Evolutionary conservation across 768 basidiomycete genomes (phyloP).

Genomic region (Fistulinella prunicolor): DNA sequence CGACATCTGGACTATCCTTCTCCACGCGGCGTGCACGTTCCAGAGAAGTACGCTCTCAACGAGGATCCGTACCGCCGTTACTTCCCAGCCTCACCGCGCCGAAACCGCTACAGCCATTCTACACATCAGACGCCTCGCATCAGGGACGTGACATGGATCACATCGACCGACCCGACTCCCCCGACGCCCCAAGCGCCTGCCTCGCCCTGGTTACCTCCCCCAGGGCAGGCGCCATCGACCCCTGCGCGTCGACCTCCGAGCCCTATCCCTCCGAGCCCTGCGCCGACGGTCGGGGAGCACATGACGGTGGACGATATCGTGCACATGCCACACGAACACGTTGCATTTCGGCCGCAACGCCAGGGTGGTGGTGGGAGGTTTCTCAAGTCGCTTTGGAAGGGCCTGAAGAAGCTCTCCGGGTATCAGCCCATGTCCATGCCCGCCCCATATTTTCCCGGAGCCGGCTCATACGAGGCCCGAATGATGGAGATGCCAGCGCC

Average conservation of each 20-base stretch:
- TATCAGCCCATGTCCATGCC: constrained; percentile 3
- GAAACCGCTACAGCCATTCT: constrained; percentile 23
- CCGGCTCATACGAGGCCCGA: neutral
- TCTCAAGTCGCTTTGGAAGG: constrained; percentile 31
- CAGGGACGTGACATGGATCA: constrained; percentile 25
- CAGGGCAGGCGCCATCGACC: constrained; percentile 6
- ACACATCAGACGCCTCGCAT: constrained; percentile 19
- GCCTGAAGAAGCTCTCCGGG: constrained; percentile 31
- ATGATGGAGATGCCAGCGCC: constrained; percentile 5
- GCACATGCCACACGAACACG: constrained; percentile 1
- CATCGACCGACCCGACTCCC: constrained; percentile 15
- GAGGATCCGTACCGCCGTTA: constrained; percentile 9
- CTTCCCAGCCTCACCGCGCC: constrained; percentile 1
- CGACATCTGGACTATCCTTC: constrained; percentile 13
- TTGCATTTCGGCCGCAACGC: constrained; percentile 11
- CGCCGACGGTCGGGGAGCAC: constrained; percentile 28
- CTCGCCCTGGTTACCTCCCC: constrained; percentile 4
- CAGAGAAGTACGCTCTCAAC: constrained; percentile 8
- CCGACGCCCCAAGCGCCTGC: constrained; percentile 7
- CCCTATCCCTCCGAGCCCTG: constrained; percentile 22
- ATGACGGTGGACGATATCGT: constrained; percentile 24
- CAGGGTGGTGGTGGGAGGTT: constrained; percentile 14
- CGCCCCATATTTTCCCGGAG: constrained; percentile 3
- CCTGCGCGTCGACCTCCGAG: no score
- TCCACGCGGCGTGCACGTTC: constrained; percentile 23